Evolutionary conservation across 1,284 basidiomycete genomes (phyloP).

Genomic region (Moesziomyces sp.): DNA sequence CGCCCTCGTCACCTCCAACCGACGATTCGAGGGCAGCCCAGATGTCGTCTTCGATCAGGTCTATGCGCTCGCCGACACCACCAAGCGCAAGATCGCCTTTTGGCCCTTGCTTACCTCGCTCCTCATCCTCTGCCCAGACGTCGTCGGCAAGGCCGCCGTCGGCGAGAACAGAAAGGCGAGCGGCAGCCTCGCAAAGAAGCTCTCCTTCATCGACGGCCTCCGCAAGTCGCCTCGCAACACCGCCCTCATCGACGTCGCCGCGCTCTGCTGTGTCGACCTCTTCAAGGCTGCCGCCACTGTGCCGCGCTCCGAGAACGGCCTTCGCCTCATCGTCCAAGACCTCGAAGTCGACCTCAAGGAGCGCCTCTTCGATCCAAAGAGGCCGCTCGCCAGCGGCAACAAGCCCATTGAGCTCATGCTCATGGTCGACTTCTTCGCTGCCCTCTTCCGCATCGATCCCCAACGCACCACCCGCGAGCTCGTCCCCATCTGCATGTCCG

Average conservation of each 20-base stretch:
- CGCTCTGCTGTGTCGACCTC: constrained; percentile 82
- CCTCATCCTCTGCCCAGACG: constrained; percentile 81
- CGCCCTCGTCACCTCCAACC: constrained; percentile 73
- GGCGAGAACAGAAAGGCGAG: constrained; percentile 66
- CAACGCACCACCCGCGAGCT: constrained; percentile 50
- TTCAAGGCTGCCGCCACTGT: constrained; percentile 82
- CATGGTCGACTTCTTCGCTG: constrained; percentile 62
- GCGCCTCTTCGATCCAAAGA: constrained; percentile 58
- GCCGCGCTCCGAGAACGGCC: constrained; percentile 72
- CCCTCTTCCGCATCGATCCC: constrained; percentile 64
- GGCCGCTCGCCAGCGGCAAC: constrained; percentile 44
- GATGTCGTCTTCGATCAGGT: constrained; percentile 67
- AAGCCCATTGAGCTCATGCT: constrained; percentile 57
- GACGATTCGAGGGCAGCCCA: constrained; percentile 64
- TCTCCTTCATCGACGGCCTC: constrained; percentile 69
- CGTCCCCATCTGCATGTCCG: constrained; percentile 53
- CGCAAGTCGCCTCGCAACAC: constrained; percentile 57
- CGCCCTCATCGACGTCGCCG: constrained; percentile 73
- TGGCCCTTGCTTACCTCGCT: constrained; percentile 86
- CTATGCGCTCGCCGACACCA: constrained; percentile 67
- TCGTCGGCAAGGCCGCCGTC: constrained; percentile 71
- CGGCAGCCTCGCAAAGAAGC: constrained; percentile 68
- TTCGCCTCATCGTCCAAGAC: constrained; percentile 74
- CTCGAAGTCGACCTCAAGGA: constrained; percentile 59
- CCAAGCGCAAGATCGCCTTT: constrained; percentile 73